Conservation (phyloP, 768 basidiomycete genomes). For the Termitomyces sp. region DNA sequence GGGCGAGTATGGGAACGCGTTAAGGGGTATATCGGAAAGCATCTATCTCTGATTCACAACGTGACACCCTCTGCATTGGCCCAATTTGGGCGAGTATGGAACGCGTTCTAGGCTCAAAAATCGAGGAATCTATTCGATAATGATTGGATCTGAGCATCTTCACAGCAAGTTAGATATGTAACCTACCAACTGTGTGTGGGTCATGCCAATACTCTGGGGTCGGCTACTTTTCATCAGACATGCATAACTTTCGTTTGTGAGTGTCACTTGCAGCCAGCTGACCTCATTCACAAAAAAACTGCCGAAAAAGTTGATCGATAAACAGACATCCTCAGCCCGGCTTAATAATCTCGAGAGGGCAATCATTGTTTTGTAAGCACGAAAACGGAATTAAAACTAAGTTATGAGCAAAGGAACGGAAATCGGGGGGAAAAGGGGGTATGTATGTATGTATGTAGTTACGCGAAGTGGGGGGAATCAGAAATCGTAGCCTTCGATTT, state of each 20-base stretch:
- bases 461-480: conserved; percentile 22
- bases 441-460: too few species aligned
- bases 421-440: conserved; percentile 1
- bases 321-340: background rate
- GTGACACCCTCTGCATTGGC: background rate
- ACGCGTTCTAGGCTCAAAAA: background rate
- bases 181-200: background rate
- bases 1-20: too few species aligned
- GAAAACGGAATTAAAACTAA: background rate
- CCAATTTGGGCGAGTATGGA: background rate
- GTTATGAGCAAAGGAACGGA: background rate
- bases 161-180: background rate
- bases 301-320: background rate
- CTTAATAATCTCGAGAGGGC: background rate
- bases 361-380: background rate
- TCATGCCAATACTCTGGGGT: background rate
- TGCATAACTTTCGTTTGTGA: background rate
- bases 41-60: too few species aligned
- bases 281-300: background rate
- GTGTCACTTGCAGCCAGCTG: background rate
- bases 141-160: background rate
- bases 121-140: background rate
- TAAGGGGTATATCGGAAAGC: too few species aligned
- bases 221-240: too few species aligned
- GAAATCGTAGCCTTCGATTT: conserved; percentile 83